phyloP scores from a whole-genome alignment of 1,284 basidiomycete genomes.

The Trametes polyzona region DNA sequence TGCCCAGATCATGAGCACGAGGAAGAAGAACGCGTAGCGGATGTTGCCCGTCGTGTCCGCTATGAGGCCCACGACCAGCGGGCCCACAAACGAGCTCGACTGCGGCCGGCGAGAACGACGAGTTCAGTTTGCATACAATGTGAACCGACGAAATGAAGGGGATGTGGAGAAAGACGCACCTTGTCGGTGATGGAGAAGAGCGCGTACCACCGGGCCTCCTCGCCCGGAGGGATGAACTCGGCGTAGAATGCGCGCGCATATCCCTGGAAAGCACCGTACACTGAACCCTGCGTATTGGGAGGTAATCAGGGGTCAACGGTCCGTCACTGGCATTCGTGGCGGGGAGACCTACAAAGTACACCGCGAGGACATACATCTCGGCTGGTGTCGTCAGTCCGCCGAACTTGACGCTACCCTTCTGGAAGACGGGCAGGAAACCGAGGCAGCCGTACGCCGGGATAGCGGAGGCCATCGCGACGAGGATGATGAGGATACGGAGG shows the following conservation, averaged over 20 bases:
- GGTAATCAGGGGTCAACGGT: neutral
- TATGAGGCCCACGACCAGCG: constrained; percentile 83
- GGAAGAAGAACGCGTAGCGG: constrained; percentile 87
- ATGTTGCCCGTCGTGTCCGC: constrained; percentile 89
- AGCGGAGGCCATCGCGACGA: constrained; percentile 67
- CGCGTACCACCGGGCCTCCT: constrained; percentile 80
- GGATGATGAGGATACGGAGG: constrained; percentile 63
- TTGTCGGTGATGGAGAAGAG: constrained; percentile 91
- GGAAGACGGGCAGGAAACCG: constrained; percentile 69
- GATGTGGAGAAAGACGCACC: constrained; percentile 40
- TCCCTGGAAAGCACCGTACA: constrained; percentile 81
- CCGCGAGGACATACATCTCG: constrained; percentile 85
- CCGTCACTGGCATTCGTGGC: constrained; percentile 12
- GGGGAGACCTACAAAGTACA: constrained; percentile 68
- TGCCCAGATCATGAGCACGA: constrained; percentile 77
- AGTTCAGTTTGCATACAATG: neutral
- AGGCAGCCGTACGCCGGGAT: constrained; percentile 86
- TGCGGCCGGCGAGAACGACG: too few relatives aligned
- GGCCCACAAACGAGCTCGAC: constrained; percentile 89
- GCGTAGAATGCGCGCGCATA: constrained; percentile 82
- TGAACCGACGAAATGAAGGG: neutral
- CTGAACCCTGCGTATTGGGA: constrained; percentile 47
- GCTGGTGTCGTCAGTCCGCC: constrained; percentile 77
- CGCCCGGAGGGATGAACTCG: constrained; percentile 75
- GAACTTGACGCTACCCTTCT: constrained; percentile 45